These are phyloP conservation scores for Lophiotrema nucula DNA, from an alignment of 495 filamentous ascomycete species.

Conservation along the genomic window DNA sequence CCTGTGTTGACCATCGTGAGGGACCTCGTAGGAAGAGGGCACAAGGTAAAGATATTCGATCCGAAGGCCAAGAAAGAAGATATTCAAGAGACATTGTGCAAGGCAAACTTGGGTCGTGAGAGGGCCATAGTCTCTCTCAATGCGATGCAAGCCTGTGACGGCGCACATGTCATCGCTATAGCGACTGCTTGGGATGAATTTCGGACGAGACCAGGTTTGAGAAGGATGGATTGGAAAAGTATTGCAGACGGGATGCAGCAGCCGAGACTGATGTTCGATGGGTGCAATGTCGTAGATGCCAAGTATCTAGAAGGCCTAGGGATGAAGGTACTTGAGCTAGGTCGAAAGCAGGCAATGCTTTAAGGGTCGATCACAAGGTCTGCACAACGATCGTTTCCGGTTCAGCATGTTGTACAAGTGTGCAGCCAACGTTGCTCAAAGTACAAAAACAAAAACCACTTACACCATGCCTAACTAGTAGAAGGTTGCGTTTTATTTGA, in stretches of 20 bases:
- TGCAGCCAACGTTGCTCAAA: too few species aligned
- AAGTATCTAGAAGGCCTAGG: background rate
- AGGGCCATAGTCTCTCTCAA: background rate
- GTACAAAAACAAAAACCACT: too few species aligned
- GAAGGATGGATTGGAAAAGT: background rate
- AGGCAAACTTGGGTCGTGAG: background rate
- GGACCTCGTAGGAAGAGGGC: background rate
- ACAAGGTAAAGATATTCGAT: background rate
- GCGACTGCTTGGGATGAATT: background rate
- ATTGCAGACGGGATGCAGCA: background rate
- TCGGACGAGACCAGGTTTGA: background rate
- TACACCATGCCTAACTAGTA: too few species aligned
- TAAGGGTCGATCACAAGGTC: too few species aligned
- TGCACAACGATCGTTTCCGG: too few species aligned
- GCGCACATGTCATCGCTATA: background rate
- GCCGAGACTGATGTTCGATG: background rate
- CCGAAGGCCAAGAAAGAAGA: background rate
- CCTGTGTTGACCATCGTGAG: background rate
- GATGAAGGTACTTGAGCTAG: too few species aligned
- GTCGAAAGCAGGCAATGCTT: too few species aligned
- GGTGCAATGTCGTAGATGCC: background rate
- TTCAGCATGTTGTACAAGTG: too few species aligned
- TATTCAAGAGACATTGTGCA: background rate
- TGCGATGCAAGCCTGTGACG: background rate
- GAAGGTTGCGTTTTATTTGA: too few species aligned